These are phyloP conservation scores for Bipolaris cookei DNA, from an alignment of 2,329 filamentous ascomycete species.

Conservation along the genomic window DNA sequence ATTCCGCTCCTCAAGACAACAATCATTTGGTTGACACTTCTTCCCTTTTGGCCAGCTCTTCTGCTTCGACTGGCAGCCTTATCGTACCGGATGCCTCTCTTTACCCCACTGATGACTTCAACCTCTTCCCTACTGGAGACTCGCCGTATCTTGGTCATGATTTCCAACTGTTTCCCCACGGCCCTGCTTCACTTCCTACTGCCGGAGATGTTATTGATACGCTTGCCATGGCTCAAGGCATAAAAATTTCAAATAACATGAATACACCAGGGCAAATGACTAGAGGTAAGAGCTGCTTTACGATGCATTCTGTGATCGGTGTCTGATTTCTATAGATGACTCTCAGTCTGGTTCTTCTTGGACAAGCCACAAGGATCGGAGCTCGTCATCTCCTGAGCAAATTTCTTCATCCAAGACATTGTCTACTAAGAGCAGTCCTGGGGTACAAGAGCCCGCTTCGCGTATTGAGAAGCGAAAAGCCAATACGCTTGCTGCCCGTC, in stretches of 20 bases:
- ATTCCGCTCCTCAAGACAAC: conserved; percentile 31
- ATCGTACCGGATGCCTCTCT: conserved; percentile 28
- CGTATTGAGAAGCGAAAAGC: conserved; percentile 64
- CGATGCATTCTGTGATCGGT: background rate
- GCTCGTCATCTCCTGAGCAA: conserved; percentile 37
- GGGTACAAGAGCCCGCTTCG: conserved; percentile 33
- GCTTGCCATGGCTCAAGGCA: conserved; percentile 26
- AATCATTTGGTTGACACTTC: conserved; percentile 27
- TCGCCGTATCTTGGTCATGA: conserved; percentile 33
- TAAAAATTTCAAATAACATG: conserved; percentile 23
- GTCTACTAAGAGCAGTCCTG: conserved; percentile 29
- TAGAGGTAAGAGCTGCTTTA: conserved; percentile 28
- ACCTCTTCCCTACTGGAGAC: conserved; percentile 28
- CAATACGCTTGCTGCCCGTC: conserved; percentile 74
- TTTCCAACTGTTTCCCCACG: conserved; percentile 27
- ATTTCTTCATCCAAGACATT: conserved; percentile 32
- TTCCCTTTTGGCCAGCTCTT: conserved; percentile 31
- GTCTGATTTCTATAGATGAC: conserved; percentile 30
- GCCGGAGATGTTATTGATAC: conserved; percentile 21
- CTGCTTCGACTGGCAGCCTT: conserved; percentile 28
- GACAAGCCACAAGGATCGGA: conserved; percentile 32
- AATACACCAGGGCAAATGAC: conserved; percentile 32
- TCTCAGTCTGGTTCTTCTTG: conserved; percentile 38
- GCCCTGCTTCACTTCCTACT: conserved; percentile 16
- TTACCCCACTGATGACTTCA: conserved; percentile 34